Evolutionary conservation across 306 rosid species (phyloP).

Genomic region (Cicer judaicum): DNA sequence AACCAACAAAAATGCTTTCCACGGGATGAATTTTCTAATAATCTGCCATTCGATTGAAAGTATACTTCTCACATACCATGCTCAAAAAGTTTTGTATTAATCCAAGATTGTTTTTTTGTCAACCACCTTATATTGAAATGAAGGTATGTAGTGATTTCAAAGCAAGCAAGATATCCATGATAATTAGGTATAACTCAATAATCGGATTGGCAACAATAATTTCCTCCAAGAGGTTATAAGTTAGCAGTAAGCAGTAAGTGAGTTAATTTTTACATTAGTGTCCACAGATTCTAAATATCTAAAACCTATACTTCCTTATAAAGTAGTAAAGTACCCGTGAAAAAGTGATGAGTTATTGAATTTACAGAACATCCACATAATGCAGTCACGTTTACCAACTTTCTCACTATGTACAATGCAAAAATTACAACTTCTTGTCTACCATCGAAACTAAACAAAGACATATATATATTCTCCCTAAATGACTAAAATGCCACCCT

Average conservation of each 20-base stretch:
- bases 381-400: constrained; percentile 6
- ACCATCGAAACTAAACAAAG: constrained; percentile 10
- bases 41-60: not conserved
- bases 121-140: not conserved
- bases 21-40: constrained; percentile 4
- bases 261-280: not conserved
- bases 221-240: constrained; percentile 8
- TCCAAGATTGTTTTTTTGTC: constrained; percentile 7
- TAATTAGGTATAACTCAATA: constrained; percentile 18
- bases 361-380: constrained; percentile 13
- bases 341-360: not conserved
- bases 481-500: constrained; percentile 4
- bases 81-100: not conserved
- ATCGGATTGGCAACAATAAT: constrained; percentile 21
- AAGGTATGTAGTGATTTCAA: constrained; percentile 1
- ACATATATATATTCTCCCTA: constrained; percentile 16
- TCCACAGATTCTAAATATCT: constrained; percentile 15
- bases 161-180: constrained; percentile 29
- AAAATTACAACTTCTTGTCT: constrained; percentile 23
- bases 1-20: constrained; percentile 18
- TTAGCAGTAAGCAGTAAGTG: constrained; percentile 30
- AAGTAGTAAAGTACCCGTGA: not conserved
- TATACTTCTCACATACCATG: not conserved
- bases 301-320: too few relatives aligned
- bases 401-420: constrained; percentile 1